Evolutionary conservation across 192 early-diverging fungal species (phyloP).

Genomic region (Podila verticillata): DNA sequence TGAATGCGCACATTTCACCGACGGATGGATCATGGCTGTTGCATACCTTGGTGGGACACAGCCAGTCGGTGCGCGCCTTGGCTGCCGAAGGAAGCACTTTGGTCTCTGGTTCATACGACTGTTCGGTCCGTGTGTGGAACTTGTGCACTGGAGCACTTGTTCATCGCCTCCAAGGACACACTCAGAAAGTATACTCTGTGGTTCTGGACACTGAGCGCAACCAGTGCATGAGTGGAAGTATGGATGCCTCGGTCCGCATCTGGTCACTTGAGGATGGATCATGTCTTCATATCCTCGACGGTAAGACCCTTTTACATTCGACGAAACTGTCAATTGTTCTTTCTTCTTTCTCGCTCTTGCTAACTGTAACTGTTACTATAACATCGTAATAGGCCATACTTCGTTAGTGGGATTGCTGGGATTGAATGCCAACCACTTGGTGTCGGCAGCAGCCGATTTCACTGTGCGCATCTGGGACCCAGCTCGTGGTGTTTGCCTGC

Average conservation of each 20-base stretch:
- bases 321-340: not conserved
- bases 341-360: not conserved
- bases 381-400: slow-evolving; percentile 84
- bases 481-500: slow-evolving; percentile 66
- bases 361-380: not conserved
- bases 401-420: slow-evolving; percentile 95
- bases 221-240: slow-evolving; percentile 90
- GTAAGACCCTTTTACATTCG: slow-evolving; percentile 74
- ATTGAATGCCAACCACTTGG: slow-evolving; percentile 83
- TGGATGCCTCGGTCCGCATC: slow-evolving; percentile 93
- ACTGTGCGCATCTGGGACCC: slow-evolving; percentile 94
- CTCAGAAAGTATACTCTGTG: slow-evolving; percentile 95
- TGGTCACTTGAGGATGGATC: slow-evolving; percentile 92
- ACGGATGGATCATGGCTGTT: slow-evolving; percentile 67
- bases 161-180: slow-evolving; percentile 84
- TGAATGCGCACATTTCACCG: slow-evolving; percentile 50
- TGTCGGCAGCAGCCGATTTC: slow-evolving; percentile 95
- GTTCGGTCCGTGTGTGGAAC: slow-evolving; percentile 93
- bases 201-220: slow-evolving; percentile 86
- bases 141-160: slow-evolving; percentile 72
- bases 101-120: slow-evolving; percentile 94
- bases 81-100: slow-evolving; percentile 88
- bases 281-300: slow-evolving; percentile 81
- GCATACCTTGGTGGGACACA: slow-evolving; percentile 88
- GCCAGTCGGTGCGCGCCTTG: slow-evolving; percentile 91